A percentile compares a stretch with the other conserved stretches of the same genome.
Evolutionary conservation across 2,329 filamentous ascomycete genomes (phyloP).

Genomic region (Fusarium keratoplasticum): DNA sequence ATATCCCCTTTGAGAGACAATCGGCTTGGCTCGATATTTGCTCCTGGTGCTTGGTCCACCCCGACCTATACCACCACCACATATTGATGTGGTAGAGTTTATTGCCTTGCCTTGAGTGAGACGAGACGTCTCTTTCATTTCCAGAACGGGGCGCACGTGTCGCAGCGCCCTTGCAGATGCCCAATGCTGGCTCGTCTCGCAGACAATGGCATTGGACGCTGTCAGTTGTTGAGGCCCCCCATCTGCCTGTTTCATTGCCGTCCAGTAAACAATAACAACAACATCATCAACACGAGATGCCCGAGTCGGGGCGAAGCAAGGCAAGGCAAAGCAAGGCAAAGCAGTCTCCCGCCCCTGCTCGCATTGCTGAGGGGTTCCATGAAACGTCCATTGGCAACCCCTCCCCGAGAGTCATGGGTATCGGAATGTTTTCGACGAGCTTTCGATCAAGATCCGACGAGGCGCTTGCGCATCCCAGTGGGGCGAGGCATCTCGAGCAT

Average conservation of each 20-base stretch:
- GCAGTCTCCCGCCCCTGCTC: conserved; percentile 31
- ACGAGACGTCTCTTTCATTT: conserved; percentile 26
- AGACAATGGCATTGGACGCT: conserved; percentile 11
- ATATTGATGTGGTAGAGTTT: conserved; percentile 5
- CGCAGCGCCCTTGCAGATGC: conserved; percentile 32
- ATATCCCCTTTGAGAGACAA: neutral
- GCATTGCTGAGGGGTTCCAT: conserved; percentile 32
- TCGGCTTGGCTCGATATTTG: conserved; percentile 6
- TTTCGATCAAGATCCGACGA: conserved; percentile 44
- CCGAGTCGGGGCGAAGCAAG: neutral
- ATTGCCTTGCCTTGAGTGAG: conserved; percentile 14
- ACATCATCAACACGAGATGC: conserved; percentile 11
- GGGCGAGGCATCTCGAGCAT: conserved; percentile 28
- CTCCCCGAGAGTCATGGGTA: conserved; percentile 32
- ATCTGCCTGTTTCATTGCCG: conserved; percentile 10
- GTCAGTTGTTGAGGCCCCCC: conserved; percentile 31
- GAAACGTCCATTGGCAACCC: conserved; percentile 29
- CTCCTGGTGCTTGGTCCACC: conserved; percentile 8
- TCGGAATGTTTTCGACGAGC: conserved; percentile 38
- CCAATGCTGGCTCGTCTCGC: conserved; percentile 9
- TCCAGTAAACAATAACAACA: conserved; percentile 22
- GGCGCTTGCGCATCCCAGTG: conserved; percentile 43
- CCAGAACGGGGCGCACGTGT: conserved; percentile 36
- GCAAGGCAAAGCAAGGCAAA: conserved; percentile 7
- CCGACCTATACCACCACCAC: conserved; percentile 13